Percentiles rank a stretch among this genome's conserved stretches.
phyloP scores from a whole-genome alignment of 169 alveolate species.

The Neospora caninum region DNA sequence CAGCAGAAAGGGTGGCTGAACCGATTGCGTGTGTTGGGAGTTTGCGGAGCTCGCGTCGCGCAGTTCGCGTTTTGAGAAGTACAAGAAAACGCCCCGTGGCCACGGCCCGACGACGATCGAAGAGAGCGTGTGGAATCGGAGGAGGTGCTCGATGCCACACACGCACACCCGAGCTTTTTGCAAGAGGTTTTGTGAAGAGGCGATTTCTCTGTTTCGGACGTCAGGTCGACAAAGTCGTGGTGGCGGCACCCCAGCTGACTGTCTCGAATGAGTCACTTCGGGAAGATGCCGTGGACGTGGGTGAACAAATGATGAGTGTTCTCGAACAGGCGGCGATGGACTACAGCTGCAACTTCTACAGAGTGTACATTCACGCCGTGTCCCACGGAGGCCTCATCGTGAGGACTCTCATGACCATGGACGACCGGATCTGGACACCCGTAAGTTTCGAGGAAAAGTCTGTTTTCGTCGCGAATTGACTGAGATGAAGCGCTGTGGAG shows the following conservation, averaged over 20 bases:
- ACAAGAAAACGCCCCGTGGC: no score
- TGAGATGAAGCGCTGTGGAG: no score
- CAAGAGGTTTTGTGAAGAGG: no score
- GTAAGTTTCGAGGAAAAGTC: neutral
- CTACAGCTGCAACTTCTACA: neutral
- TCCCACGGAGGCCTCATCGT: neutral
- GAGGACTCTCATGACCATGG: neutral
- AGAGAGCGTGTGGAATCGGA: no score
- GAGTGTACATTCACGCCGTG: neutral
- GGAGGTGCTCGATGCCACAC: no score
- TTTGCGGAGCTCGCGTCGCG: no score
- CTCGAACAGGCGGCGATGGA: neutral
- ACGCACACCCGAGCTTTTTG: no score
- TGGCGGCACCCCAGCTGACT: neutral
- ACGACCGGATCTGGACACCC: neutral
- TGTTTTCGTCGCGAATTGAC: no score
- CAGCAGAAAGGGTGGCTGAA: no score
- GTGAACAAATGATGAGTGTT: neutral
- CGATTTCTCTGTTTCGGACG: neutral
- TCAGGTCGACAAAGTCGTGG: neutral
- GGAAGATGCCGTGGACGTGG: neutral
- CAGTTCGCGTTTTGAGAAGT: no score
- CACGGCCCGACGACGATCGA: no score
- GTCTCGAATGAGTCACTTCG: neutral
- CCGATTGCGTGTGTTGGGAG: no score